A percentile compares a stretch with the other conserved stretches of the same genome.
phyloP scores from a whole-genome alignment of 441 rosid species.

The Raphanus hybrid region DNA sequence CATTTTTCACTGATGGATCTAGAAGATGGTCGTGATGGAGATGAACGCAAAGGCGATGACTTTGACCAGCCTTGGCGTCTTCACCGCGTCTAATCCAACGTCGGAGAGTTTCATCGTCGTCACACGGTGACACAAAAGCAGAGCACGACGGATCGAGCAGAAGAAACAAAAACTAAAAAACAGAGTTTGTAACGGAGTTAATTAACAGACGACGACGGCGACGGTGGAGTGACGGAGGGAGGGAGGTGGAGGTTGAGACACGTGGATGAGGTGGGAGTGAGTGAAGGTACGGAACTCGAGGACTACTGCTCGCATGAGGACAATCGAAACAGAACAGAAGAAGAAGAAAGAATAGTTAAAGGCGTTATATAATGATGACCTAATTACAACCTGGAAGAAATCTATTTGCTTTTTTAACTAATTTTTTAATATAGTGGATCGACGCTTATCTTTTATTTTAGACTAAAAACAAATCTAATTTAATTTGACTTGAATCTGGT shows the following conservation, averaged over 20 bases:
- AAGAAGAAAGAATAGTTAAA: constrained; percentile 4
- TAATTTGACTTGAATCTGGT: not conserved
- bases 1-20: not conserved
- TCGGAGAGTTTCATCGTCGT: constrained; percentile 36
- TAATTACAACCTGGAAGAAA: constrained; percentile 9
- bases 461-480: not conserved
- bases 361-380: constrained; percentile 1
- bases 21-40: constrained; percentile 42
- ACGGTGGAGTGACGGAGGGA: constrained; percentile 35
- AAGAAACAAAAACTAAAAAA: not conserved
- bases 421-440: not conserved
- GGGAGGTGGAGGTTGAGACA: constrained; percentile 32
- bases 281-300: constrained; percentile 29
- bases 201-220: constrained; percentile 20
- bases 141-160: constrained; percentile 8
- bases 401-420: not conserved
- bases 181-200: constrained; percentile 16
- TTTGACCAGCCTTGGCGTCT: constrained; percentile 47
- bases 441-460: not conserved
- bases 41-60: constrained; percentile 48
- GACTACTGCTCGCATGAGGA: constrained; percentile 23
- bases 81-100: constrained; percentile 38
- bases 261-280: constrained; percentile 33
- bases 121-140: not conserved
- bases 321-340: constrained; percentile 26